Conservation (phyloP, 2,329 filamentous ascomycete species). For the Pezicula radicicola region DNA sequence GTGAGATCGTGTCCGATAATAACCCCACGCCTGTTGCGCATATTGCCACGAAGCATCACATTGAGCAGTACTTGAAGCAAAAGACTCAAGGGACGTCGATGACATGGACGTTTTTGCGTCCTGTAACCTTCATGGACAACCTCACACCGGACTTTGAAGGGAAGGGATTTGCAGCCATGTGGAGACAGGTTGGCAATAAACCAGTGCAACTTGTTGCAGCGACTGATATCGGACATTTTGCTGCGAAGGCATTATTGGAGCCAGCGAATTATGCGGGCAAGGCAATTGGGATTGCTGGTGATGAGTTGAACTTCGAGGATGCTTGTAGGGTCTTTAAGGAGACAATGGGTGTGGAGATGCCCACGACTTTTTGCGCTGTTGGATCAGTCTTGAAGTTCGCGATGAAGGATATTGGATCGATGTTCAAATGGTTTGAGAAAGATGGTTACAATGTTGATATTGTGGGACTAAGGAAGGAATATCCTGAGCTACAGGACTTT, state of each 20-base stretch:
- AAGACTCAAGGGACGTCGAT: slow-evolving; percentile 32
- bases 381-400: slow-evolving; percentile 19
- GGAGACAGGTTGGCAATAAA: slow-evolving; percentile 23
- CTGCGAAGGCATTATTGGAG: slow-evolving; percentile 37
- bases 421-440: slow-evolving; percentile 29
- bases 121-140: slow-evolving; percentile 54
- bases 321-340: slow-evolving; percentile 27
- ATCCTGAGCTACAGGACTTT: slow-evolving; percentile 41
- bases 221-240: slow-evolving; percentile 43
- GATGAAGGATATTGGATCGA: slow-evolving; percentile 24
- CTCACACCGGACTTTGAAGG: slow-evolving; percentile 21
- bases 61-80: slow-evolving; percentile 57
- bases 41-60: slow-evolving; percentile 58
- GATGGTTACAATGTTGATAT: slow-evolving; percentile 32
- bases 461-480: slow-evolving; percentile 32
- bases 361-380: slow-evolving; percentile 23
- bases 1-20: slow-evolving; percentile 44
- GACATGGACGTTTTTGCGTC: slow-evolving; percentile 55
- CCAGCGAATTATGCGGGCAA: slow-evolving; percentile 34
- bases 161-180: slow-evolving; percentile 22
- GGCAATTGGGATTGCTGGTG: slow-evolving; percentile 40
- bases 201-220: slow-evolving; percentile 39
- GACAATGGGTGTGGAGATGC: slow-evolving; percentile 25
- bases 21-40: slow-evolving; percentile 56
- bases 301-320: slow-evolving; percentile 38